Base-by-base conservation (phyloP, 2,329 filamentous ascomycete species). In the Xylaria sp. region DNA sequence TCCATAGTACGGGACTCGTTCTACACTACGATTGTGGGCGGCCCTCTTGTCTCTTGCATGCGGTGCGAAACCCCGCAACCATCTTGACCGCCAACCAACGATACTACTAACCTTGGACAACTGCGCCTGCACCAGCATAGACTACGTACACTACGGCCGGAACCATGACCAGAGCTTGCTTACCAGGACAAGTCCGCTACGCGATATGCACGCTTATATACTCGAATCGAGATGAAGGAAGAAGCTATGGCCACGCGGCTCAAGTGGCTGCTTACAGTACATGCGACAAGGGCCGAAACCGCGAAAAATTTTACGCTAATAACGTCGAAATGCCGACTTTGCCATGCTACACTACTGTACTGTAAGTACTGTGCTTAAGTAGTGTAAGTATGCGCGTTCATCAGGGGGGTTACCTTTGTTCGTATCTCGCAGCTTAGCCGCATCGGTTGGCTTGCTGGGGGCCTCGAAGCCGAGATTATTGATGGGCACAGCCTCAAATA, bases 401-500 rank as follows among this genome's bases (percentile, higher is more conserved):
- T 52, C 40, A 52, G 53, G 23, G 44, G 53, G 23, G 44, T 60
- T 37, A 27, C 25, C 58, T 35, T 53, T 61, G 17, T 41, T 56
- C 58, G 52, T 60, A 51, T 55, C 40, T 43, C 6, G 27, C 31
- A 35, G 31, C 17, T 13, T 41, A 21, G 58, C 35, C 58, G 59
- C 59, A 58, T 56, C 46, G 21, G 27, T 41, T 51, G 57, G 51
- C 53, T 38, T 21, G 38, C 9, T 61, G 31, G 47, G 57, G 59
- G 53, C 53, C n/a, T 38, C 27, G 37, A 53, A 51, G 49, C 60
- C 60, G 60, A 62, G 55, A 62, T 62, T 62, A 59, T 54, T 55
- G 21, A 31, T 46, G 40, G n/a, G 49, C 60, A 62, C 60, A 62
- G 60, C 60, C 60, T 25, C 48, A 17, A 25, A 17, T 43, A 7